Conservation (phyloP, 768 basidiomycete genomes). For the Hygrocybe punicea region DNA sequence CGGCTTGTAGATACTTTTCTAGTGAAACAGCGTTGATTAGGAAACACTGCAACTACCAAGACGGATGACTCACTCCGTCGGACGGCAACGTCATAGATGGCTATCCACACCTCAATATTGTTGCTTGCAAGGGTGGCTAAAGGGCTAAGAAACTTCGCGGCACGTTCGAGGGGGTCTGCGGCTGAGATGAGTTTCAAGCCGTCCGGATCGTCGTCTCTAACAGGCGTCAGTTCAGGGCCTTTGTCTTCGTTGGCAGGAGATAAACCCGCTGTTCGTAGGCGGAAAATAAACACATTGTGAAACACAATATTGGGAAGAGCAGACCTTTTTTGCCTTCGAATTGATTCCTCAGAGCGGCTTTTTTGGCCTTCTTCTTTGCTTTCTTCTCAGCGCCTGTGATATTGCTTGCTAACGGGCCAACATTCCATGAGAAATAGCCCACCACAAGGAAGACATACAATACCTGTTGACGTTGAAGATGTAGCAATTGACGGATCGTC, state of each 20-base stretch:
- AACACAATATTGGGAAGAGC: slow-evolving; percentile 2
- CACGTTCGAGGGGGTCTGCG: slow-evolving; percentile 68
- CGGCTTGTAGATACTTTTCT: slow-evolving; percentile 83
- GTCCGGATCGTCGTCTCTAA: slow-evolving; percentile 81
- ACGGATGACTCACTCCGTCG: slow-evolving; percentile 60
- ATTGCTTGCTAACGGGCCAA: slow-evolving; percentile 28
- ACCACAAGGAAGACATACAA: slow-evolving; percentile 1
- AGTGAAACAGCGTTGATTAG: slow-evolving; percentile 6
- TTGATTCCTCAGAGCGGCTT: slow-evolving; percentile 60
- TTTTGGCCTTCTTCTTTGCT: slow-evolving; percentile 84
- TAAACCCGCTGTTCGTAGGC: slow-evolving; percentile 23
- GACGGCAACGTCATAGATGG: slow-evolving; percentile 76
- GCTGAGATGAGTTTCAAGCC: slow-evolving; percentile 66
- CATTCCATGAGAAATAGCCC: not conserved
- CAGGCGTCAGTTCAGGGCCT: slow-evolving; percentile 53
- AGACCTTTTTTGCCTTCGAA: slow-evolving; percentile 74
- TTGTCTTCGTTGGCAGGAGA: slow-evolving; percentile 58
- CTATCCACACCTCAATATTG: slow-evolving; percentile 68
- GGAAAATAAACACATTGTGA: not conserved
- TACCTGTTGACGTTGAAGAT: slow-evolving; percentile 40
- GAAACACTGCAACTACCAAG: not conserved
- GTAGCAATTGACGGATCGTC: slow-evolving; percentile 67
- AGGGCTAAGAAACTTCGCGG: slow-evolving; percentile 66
- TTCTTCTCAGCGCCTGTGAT: slow-evolving; percentile 70
- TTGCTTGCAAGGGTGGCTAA: slow-evolving; percentile 50